Conservation (phyloP, 192 early-diverging fungal genomes). For the Backusella parvicylindrica region DNA sequence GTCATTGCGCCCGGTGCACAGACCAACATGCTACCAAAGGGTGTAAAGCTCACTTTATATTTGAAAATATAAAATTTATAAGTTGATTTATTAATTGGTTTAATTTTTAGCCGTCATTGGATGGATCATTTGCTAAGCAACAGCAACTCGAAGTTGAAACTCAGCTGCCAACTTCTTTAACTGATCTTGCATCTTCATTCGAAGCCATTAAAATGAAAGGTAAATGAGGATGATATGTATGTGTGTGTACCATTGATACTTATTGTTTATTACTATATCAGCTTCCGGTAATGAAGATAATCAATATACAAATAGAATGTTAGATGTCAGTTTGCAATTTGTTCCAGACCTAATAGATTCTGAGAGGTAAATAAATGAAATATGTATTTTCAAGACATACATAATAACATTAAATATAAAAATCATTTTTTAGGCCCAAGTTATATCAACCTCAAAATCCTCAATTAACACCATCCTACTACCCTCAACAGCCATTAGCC, state of each 20-base stretch:
- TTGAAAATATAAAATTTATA: no score
- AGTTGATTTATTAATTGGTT: not conserved
- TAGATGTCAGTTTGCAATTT: constrained; percentile 80
- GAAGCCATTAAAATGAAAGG: constrained; percentile 50
- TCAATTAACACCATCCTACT: constrained; percentile 85
- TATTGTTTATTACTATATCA: not conserved
- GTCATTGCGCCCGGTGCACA: constrained; percentile 6
- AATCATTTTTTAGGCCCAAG: constrained; percentile 52
- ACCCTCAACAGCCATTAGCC: constrained; percentile 81
- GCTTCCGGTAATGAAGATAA: constrained; percentile 43
- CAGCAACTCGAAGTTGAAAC: constrained; percentile 25
- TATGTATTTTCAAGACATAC: not conserved
- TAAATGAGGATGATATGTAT: not conserved
- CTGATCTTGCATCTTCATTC: constrained; percentile 55
- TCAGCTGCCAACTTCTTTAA: constrained; percentile 46
- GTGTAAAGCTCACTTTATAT: not conserved
- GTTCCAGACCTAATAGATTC: constrained; percentile 82
- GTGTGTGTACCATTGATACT: not conserved
- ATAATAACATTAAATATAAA: not conserved
- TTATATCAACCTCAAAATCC: constrained; percentile 73
- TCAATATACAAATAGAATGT: constrained; percentile 63
- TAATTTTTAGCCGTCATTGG: not conserved
- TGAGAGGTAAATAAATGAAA: constrained; percentile 56
- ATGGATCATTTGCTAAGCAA: not conserved
- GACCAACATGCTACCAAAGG: not conserved